Conservation (phyloP, 352 stramenopile genomes). For the Phytopythium aichiense region DNA sequence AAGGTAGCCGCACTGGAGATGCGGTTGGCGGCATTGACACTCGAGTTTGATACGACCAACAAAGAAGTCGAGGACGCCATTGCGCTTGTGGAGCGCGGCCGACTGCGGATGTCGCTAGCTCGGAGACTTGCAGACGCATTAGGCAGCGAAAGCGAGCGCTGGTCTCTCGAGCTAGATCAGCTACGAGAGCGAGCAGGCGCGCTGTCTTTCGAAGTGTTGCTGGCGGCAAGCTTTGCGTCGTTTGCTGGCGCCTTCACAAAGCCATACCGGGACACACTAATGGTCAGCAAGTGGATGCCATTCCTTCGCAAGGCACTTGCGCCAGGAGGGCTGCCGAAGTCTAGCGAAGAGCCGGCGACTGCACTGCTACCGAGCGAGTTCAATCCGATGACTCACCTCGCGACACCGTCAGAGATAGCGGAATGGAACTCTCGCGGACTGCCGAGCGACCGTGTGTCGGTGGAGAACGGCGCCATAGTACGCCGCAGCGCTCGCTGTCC, state of each 20-base stretch:
- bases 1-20: constrained; percentile 88
- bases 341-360: constrained; percentile 15
- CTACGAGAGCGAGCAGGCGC: constrained; percentile 72
- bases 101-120: constrained; percentile 90
- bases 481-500: constrained; percentile 77
- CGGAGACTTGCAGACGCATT: constrained; percentile 89
- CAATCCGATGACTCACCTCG: constrained; percentile 71
- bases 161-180: constrained; percentile 77
- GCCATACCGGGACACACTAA: constrained; percentile 82
- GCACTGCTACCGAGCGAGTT: constrained; percentile 21
- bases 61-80: constrained; percentile 89
- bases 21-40: constrained; percentile 75
- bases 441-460: constrained; percentile 85
- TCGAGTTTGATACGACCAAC: constrained; percentile 87
- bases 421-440: constrained; percentile 85
- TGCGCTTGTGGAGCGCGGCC: constrained; percentile 77
- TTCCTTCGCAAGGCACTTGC: constrained; percentile 70
- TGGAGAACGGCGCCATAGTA: constrained; percentile 90
- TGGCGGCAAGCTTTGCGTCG: constrained; percentile 91
- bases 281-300: constrained; percentile 83
- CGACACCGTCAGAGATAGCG: constrained; percentile 71
- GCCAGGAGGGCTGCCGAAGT: constrained; percentile 11
- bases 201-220: constrained; percentile 88
- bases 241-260: constrained; percentile 95
- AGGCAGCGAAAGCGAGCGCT: constrained; percentile 92